phyloP scores from a whole-genome alignment of 176 grass and related monocot genomes.

The Puccinellia tenuiflora region DNA sequence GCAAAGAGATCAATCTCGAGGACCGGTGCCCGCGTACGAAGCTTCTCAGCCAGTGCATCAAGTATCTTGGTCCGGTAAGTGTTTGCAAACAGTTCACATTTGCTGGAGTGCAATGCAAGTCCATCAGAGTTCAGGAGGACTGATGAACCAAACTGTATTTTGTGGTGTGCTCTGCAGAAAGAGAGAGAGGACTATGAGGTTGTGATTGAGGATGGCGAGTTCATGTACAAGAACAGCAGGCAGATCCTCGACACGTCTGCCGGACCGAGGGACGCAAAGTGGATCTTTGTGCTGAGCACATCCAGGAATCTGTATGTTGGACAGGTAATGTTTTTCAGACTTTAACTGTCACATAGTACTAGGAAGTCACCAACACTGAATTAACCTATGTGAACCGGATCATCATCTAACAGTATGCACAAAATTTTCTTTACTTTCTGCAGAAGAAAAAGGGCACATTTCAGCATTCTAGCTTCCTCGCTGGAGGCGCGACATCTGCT shows the following conservation, averaged over 20 bases:
- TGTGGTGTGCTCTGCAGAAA: slow-evolving; percentile 59
- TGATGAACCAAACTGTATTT: slow-evolving; percentile 13
- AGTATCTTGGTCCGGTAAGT: slow-evolving; percentile 88
- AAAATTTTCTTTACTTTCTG: slow-evolving; percentile 12
- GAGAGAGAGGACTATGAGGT: slow-evolving; percentile 91
- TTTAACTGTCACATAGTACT: neutral
- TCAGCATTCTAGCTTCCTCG: slow-evolving; percentile 96
- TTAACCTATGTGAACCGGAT: neutral
- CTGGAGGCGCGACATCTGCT: slow-evolving; percentile 87
- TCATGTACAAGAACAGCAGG: slow-evolving; percentile 70
- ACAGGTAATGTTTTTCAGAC: slow-evolving; percentile 56
- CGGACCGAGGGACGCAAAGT: slow-evolving; percentile 53
- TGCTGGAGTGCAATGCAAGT: neutral
- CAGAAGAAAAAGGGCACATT: slow-evolving; percentile 98
- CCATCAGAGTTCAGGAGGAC: neutral
- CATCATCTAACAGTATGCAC: neutral
- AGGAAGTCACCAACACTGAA: neutral
- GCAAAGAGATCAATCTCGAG: slow-evolving; percentile 78
- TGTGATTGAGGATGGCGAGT: slow-evolving; percentile 63
- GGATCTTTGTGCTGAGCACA: slow-evolving; percentile 98
- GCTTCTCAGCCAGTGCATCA: slow-evolving; percentile 94
- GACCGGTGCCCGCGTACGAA: slow-evolving; percentile 55
- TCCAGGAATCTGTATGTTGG: slow-evolving; percentile 76
- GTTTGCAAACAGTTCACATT: neutral
- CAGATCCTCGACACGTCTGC: slow-evolving; percentile 51